These are phyloP conservation scores for Vitis hybrid DNA, from an alignment of 177 flowering plant genomes.

Conservation along the genomic window DNA sequence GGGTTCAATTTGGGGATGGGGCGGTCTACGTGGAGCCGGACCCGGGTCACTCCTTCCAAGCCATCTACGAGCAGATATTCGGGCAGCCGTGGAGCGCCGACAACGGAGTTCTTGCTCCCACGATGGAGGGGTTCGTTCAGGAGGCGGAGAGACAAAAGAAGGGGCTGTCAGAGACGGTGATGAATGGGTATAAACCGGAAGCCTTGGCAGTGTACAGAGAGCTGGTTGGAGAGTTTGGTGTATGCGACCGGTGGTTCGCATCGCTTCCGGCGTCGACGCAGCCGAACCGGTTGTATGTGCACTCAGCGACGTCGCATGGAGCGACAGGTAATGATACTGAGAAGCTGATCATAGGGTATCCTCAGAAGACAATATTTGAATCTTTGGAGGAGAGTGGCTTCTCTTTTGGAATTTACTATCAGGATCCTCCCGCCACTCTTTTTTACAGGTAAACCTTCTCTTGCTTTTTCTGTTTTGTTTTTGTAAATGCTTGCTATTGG, in stretches of 20 bases:
- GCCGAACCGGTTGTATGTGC: conserved; percentile 44
- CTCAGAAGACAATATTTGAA: conserved; percentile 50
- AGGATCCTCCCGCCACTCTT: conserved; percentile 30
- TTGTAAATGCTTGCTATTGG: too few species aligned
- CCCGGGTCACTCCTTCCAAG: conserved; percentile 54
- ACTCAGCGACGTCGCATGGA: conserved; percentile 46
- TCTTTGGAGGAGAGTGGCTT: conserved; percentile 33
- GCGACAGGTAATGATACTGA: conserved; percentile 23
- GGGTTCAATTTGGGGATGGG: conserved; percentile 16
- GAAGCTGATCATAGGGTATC: conserved; percentile 28
- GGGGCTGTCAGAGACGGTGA: conserved; percentile 37
- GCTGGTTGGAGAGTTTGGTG: conserved; percentile 42
- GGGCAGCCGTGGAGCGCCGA: conserved; percentile 29
- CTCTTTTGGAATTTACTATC: conserved; percentile 44
- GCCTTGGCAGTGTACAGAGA: conserved; percentile 40
- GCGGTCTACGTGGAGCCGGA: conserved; percentile 38
- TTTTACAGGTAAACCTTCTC: conserved; percentile 31
- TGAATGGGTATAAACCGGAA: conserved; percentile 49
- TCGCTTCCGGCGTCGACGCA: conserved; percentile 42
- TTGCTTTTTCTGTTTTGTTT: too few species aligned
- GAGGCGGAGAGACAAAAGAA: conserved; percentile 27
- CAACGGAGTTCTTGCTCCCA: conserved; percentile 9
- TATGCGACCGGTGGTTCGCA: conserved; percentile 46
- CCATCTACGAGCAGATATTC: conserved; percentile 45
- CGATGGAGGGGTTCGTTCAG: conserved; percentile 42